These are phyloP conservation scores for Coemansia sp. DNA, from an alignment of 192 early-diverging fungal species.

Conservation along the genomic window DNA sequence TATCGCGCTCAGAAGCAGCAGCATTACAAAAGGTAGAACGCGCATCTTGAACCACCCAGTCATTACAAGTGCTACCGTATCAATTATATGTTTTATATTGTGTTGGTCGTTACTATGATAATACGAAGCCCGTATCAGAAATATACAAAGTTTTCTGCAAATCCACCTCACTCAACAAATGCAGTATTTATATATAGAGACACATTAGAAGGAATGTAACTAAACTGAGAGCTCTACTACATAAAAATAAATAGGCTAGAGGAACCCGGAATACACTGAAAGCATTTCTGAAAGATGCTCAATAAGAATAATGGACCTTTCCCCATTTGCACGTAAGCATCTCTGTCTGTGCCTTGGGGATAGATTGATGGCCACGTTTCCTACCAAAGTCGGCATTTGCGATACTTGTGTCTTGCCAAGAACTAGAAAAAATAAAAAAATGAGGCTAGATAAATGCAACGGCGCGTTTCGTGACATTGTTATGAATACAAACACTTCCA, in stretches of 20 bases:
- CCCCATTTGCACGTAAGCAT: neutral
- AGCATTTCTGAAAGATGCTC: neutral
- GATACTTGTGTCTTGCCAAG: neutral
- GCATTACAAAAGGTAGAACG: neutral
- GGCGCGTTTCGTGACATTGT: neutral
- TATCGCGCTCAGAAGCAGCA: neutral
- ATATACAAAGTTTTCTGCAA: neutral
- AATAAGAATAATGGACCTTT: neutral
- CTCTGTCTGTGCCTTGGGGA: neutral
- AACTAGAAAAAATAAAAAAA: no score
- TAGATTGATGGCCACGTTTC: neutral
- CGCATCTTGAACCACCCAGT: neutral
- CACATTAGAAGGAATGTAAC: neutral
- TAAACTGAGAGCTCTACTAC: no score
- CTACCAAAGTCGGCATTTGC: neutral
- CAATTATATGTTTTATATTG: neutral
- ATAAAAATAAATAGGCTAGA: neutral
- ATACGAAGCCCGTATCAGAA: neutral
- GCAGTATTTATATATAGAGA: neutral
- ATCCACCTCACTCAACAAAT: no score
- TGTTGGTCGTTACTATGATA: neutral
- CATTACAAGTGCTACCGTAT: neutral
- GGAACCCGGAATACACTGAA: neutral
- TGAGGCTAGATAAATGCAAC: neutral
- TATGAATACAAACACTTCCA: no score